Evolutionary conservation across 768 basidiomycete species (phyloP), one percentile per base, ranked within the genome.

Genomic region (Strobilomyces confusus): DNA sequence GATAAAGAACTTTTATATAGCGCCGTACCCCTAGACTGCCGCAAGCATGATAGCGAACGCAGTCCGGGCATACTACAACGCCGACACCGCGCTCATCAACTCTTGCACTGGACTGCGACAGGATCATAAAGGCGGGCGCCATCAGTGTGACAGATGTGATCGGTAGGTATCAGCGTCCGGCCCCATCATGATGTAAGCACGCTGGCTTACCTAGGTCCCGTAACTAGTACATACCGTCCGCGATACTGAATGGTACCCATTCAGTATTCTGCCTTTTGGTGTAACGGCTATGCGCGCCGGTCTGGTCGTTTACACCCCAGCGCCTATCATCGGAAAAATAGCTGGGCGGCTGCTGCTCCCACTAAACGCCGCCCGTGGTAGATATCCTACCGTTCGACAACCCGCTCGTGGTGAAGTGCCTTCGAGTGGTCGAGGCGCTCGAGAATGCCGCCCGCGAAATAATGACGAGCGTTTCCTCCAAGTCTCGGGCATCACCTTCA

Each of bases 1-100:
- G 30, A 54, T 25, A 45, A 14, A 9, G 48, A 37, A 13, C 49
- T 54, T 9, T 55, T 57, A 44, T 20, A 42, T 25, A 36, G 46
- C n/a, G 34, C 41, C 6, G 44, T 51, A 2, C 49, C 52, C 34
- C 50, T 58, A n/a, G 49, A 53, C 6, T 51, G 41, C 29, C 51
- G 53, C 33, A 49, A 55, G 51, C 20, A 53, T 53, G 48, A 26
- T 56, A 3, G 55, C 53, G 20, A 45, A 59, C 49, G 60, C 53
- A 46, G 60, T 54, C 44, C 63, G 63, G 63, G 47, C 48, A 36
- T 59, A 59, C 43, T 42, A 56, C 23, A 44, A 54, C 25, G 22
- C 63, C 63, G 63, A 62, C 33, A 51, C 57, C 1, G 45, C 51
- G n/a, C 44, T 51, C 20, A 44, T 54, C 19, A 41, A 54, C 15